Evolutionary conservation across 2,329 filamentous ascomycete species (phyloP).

Genomic region (Calycina herbarum): DNA sequence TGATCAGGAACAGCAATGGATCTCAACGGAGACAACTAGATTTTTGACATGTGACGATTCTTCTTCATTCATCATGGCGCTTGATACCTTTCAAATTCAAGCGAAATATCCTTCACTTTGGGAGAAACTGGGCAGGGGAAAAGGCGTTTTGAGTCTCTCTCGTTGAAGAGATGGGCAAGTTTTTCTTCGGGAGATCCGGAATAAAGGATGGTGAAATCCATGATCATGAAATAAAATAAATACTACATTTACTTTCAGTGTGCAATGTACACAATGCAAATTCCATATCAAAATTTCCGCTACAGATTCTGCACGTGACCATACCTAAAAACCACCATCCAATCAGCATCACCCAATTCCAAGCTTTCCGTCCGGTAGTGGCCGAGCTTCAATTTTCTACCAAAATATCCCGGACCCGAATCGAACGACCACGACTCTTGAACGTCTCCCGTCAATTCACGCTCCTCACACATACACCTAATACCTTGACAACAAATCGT

Average conservation of each 20-base stretch:
- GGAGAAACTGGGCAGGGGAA: slow-evolving; percentile 12
- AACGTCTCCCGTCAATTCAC: neutral
- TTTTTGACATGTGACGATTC: neutral
- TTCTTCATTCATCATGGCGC: slow-evolving; percentile 7
- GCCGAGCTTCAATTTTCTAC: slow-evolving; percentile 16
- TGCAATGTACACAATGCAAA: no score
- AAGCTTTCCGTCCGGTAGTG: slow-evolving; percentile 14
- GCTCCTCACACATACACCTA: slow-evolving; percentile 3
- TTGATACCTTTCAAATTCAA: neutral
- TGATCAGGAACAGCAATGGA: neutral
- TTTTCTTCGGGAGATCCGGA: neutral
- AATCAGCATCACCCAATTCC: slow-evolving; percentile 34
- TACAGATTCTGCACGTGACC: neutral
- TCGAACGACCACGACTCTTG: neutral
- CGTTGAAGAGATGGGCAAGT: neutral
- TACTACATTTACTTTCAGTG: neutral
- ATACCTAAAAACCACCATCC: slow-evolving; percentile 16
- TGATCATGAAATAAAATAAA: neutral
- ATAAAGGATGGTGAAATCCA: neutral
- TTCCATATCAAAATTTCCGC: neutral
- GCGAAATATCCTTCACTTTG: slow-evolving; percentile 6
- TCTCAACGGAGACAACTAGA: neutral
- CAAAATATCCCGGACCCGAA: neutral
- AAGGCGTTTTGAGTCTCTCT: slow-evolving; percentile 8
- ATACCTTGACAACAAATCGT: neutral